These are phyloP conservation scores for Apiospora koreana DNA, from an alignment of 2,329 filamentous ascomycete genomes.

Conservation along the genomic window DNA sequence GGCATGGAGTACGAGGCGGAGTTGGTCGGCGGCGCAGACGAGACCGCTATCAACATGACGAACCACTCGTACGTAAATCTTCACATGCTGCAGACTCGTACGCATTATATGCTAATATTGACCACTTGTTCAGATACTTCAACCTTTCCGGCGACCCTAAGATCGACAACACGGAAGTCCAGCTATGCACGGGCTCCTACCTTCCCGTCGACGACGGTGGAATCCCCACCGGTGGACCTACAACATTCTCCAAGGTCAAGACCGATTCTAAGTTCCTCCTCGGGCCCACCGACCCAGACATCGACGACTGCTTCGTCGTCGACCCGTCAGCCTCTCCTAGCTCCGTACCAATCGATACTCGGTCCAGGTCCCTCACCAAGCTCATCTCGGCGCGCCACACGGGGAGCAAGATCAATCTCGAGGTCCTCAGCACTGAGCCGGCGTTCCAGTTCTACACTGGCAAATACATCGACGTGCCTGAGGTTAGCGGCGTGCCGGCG, in stretches of 20 bases:
- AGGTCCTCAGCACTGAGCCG: slow-evolving; percentile 89
- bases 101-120: neutral
- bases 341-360: slow-evolving; percentile 66
- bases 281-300: slow-evolving; percentile 67
- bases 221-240: slow-evolving; percentile 73
- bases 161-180: slow-evolving; percentile 63
- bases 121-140: slow-evolving; percentile 54
- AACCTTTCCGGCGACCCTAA: slow-evolving; percentile 58
- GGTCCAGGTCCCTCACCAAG: slow-evolving; percentile 60
- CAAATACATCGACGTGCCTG: slow-evolving; percentile 77
- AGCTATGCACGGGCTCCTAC: slow-evolving; percentile 64
- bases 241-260: slow-evolving; percentile 64
- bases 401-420: slow-evolving; percentile 73
- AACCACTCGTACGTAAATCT: slow-evolving; percentile 76
- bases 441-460: slow-evolving; percentile 98
- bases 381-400: slow-evolving; percentile 76
- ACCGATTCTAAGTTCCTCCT: slow-evolving; percentile 71
- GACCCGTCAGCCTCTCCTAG: slow-evolving; percentile 56
- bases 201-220: slow-evolving; percentile 72
- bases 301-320: slow-evolving; percentile 90
- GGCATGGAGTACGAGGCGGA: slow-evolving; percentile 89
- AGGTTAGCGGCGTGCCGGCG: slow-evolving; percentile 60
- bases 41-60: slow-evolving; percentile 90
- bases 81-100: neutral
- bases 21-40: slow-evolving; percentile 76